These are phyloP conservation scores for Vaccinium macrocarpon DNA, from an alignment of 148 eudicot genomes.

Conservation along the genomic window DNA sequence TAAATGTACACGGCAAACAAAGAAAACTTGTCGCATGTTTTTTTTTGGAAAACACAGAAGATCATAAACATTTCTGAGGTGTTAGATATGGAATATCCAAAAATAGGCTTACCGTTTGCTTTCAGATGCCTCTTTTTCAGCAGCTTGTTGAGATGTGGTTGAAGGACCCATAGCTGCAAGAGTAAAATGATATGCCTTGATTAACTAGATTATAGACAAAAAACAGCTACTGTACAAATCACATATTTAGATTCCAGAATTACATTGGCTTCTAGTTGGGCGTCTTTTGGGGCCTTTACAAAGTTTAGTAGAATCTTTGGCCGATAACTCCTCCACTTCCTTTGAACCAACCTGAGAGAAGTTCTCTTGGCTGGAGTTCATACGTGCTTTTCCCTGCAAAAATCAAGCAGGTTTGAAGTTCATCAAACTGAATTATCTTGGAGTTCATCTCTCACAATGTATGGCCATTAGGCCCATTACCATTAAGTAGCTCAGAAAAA, in stretches of 20 bases:
- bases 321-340: slow-evolving; percentile 17
- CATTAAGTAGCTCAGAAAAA: not conserved
- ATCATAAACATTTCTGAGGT: not conserved
- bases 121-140: slow-evolving; percentile 44
- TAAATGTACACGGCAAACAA: too few species aligned
- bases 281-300: slow-evolving; percentile 24
- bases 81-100: not conserved
- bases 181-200: not conserved
- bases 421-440: not conserved
- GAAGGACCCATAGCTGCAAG: slow-evolving; percentile 44
- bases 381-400: slow-evolving; percentile 25
- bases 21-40: not conserved
- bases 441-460: not conserved
- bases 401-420: not conserved
- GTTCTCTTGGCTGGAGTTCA: slow-evolving; percentile 3
- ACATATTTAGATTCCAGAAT: not conserved
- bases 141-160: slow-evolving; percentile 26
- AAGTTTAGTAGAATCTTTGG: slow-evolving; percentile 5
- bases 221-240: not conserved
- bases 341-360: slow-evolving; percentile 24
- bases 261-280: slow-evolving; percentile 45
- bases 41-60: not conserved
- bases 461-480: not conserved
- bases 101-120: slow-evolving; percentile 57
- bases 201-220: not conserved